These are phyloP conservation scores for Trifolium dubium DNA, from an alignment of 306 rosid genomes.

Conservation along the genomic window DNA sequence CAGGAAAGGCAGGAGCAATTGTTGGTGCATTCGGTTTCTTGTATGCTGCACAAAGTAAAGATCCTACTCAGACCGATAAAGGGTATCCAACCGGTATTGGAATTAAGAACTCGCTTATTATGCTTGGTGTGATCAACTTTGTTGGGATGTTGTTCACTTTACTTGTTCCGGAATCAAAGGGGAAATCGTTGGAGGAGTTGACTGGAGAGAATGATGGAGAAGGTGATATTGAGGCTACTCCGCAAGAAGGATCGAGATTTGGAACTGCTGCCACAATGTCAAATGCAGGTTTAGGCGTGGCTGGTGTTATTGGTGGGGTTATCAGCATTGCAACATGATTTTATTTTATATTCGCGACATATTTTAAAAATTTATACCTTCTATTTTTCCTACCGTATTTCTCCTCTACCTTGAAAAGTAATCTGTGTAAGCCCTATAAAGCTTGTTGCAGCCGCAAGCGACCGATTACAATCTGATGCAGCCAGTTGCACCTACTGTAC, in stretches of 20 bases:
- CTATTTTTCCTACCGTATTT: neutral
- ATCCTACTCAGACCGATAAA: slow-evolving; percentile 45
- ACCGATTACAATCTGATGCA: neutral
- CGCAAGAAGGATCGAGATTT: neutral
- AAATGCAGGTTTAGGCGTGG: neutral
- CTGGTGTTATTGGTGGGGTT: neutral
- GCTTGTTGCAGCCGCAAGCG: neutral
- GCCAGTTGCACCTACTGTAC: neutral
- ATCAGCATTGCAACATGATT: neutral
- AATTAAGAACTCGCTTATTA: slow-evolving; percentile 62
- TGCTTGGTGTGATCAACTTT: slow-evolving; percentile 71
- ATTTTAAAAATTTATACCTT: neutral
- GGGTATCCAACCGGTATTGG: slow-evolving; percentile 81
- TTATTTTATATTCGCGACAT: neutral
- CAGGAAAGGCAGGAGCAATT: slow-evolving; percentile 92
- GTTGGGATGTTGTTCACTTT: slow-evolving; percentile 59
- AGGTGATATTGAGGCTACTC: neutral
- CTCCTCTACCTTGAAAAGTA: neutral
- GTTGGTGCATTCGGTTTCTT: slow-evolving; percentile 84
- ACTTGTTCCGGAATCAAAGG: slow-evolving; percentile 80
- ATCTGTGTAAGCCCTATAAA: neutral
- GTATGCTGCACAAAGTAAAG: slow-evolving; percentile 64
- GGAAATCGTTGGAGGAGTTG: slow-evolving; percentile 78
- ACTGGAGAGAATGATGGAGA: slow-evolving; percentile 64
- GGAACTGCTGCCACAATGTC: neutral